These are phyloP conservation scores for Calonectria hawksworthii DNA, from an alignment of 2,329 filamentous ascomycete species.

Conservation along the genomic window DNA sequence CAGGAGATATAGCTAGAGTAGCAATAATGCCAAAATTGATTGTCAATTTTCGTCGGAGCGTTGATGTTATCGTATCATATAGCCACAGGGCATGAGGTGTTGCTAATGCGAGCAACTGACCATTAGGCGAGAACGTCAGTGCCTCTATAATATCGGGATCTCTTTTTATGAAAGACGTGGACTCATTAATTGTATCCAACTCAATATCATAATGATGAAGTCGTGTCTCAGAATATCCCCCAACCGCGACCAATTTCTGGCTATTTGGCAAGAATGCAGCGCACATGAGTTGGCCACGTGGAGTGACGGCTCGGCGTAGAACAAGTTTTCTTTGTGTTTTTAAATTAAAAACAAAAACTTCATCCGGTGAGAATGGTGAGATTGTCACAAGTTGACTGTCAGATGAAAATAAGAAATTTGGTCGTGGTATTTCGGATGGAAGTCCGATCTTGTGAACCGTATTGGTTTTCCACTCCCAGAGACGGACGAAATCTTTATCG, in stretches of 20 bases:
- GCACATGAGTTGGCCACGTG: too few relatives aligned
- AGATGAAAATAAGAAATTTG: background rate
- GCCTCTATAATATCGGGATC: fast-evolving
- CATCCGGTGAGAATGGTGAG: too few relatives aligned
- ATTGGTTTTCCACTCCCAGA: background rate
- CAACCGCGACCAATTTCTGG: background rate
- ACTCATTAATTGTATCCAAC: background rate
- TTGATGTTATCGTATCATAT: background rate
- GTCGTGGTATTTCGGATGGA: too few relatives aligned
- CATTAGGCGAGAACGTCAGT: background rate
- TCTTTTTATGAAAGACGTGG: background rate
- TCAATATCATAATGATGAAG: background rate
- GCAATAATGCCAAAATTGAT: too few relatives aligned
- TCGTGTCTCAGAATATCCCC: fast-evolving
- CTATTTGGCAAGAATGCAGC: background rate
- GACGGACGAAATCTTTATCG: background rate
- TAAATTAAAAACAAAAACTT: background rate
- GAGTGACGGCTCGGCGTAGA: too few relatives aligned
- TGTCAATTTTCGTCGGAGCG: background rate
- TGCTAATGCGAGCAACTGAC: background rate
- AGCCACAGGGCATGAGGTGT: background rate
- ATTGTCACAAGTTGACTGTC: background rate
- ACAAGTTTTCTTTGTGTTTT: background rate
- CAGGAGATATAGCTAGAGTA: background rate
- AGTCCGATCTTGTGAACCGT: too few relatives aligned